A percentile compares a stretch with the other conserved stretches of the same genome.
These are phyloP conservation scores for Raphanus raphanistrum DNA, from an alignment of 345 rosid species.

Conservation along the genomic window DNA sequence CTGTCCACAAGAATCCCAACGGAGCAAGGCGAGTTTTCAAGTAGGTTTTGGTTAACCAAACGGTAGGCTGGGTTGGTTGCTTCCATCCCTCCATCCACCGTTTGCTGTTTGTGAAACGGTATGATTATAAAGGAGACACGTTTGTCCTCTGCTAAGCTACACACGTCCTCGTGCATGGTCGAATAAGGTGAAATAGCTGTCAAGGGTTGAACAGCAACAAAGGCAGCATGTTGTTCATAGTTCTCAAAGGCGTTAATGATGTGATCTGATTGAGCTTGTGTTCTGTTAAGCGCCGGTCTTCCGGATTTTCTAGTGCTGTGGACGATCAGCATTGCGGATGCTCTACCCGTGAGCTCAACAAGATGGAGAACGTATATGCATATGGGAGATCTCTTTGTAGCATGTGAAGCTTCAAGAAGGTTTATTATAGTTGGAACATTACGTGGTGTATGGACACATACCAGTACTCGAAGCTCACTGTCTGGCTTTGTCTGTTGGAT, in stretches of 20 bases:
- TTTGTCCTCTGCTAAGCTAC: conserved; percentile 88
- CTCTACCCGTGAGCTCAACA: conserved; percentile 91
- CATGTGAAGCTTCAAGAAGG: conserved; percentile 82
- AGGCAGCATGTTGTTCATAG: conserved; percentile 63
- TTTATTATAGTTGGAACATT: conserved; percentile 89
- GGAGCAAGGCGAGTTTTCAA: conserved; percentile 78
- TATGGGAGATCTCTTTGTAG: conserved; percentile 76
- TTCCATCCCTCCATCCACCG: conserved; percentile 97
- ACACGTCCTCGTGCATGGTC: conserved; percentile 93
- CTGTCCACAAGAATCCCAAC: conserved; percentile 88
- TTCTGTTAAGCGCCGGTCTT: conserved; percentile 68
- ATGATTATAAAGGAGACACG: conserved; percentile 70
- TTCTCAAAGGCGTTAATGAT: conserved; percentile 85
- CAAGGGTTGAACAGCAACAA: conserved; percentile 74
- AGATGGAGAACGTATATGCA: conserved; percentile 86
- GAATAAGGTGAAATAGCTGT: conserved; percentile 92
- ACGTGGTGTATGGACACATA: conserved; percentile 80
- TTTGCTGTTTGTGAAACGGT: conserved; percentile 93
- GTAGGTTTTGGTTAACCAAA: conserved; percentile 73
- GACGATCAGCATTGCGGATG: conserved; percentile 95
- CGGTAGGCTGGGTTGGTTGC: conserved; percentile 82
- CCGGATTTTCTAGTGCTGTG: conserved; percentile 77
- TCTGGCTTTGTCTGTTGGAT: conserved; percentile 68
- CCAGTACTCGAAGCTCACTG: conserved; percentile 62
- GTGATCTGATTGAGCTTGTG: conserved; percentile 95